Conservation (phyloP, 768 basidiomycete species). For the Galerina marginata region DNA sequence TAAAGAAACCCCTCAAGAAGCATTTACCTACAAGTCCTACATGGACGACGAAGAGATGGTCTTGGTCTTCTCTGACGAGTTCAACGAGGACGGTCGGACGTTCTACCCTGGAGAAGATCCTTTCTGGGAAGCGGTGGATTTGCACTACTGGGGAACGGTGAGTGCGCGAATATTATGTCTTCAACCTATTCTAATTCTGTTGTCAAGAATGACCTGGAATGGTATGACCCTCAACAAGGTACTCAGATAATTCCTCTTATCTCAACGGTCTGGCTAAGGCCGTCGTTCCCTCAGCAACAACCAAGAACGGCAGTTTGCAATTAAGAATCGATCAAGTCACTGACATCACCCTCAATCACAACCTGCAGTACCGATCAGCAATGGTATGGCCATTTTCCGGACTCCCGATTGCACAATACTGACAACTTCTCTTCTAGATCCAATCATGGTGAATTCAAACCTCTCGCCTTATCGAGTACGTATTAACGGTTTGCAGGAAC, state of each 20-base stretch:
- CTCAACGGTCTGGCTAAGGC: background rate
- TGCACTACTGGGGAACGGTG: slow-evolving; percentile 72
- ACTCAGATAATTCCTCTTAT: background rate
- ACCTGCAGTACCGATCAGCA: slow-evolving; percentile 66
- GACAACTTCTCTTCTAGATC: slow-evolving; percentile 27
- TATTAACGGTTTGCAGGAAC: slow-evolving; percentile 35
- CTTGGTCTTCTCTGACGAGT: slow-evolving; percentile 85
- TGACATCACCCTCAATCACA: slow-evolving; percentile 52
- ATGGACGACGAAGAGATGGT: slow-evolving; percentile 51
- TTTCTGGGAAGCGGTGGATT: slow-evolving; percentile 62
- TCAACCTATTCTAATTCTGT: background rate
- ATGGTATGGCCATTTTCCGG: slow-evolving; percentile 44
- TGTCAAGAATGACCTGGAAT: slow-evolving; percentile 66
- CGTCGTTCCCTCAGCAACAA: slow-evolving; percentile 51
- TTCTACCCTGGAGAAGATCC: slow-evolving; percentile 77
- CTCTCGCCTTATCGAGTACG: background rate
- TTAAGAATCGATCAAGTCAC: slow-evolving; percentile 65
- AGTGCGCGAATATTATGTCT: slow-evolving; percentile 28
- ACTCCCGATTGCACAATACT: background rate
- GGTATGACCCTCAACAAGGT: slow-evolving; percentile 73
- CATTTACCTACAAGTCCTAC: slow-evolving; percentile 58
- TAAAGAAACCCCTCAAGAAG: slow-evolving; percentile 69
- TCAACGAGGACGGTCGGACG: slow-evolving; percentile 71
- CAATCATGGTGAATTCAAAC: slow-evolving; percentile 34
- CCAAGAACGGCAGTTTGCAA: slow-evolving; percentile 69